These are phyloP conservation scores for Thielaviopsis cerberus DNA, from an alignment of 2,329 filamentous ascomycete species.

Conservation along the genomic window DNA sequence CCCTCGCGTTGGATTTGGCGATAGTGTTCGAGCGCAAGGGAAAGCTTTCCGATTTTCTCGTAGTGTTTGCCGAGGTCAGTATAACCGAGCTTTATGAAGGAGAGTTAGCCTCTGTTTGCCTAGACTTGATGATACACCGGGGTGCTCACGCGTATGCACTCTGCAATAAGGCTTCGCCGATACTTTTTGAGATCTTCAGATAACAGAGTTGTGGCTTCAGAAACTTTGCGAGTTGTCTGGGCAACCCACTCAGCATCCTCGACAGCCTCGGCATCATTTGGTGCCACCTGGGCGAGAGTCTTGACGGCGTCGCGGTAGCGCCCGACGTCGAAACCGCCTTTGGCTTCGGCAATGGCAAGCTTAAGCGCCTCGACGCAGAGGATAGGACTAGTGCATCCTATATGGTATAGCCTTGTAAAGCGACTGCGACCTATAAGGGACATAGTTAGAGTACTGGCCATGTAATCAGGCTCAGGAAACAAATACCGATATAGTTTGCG, in stretches of 20 bases:
- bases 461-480: not conserved
- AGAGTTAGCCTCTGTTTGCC: not conserved
- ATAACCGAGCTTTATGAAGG: slow-evolving; percentile 59
- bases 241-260: slow-evolving; percentile 62
- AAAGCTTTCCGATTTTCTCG: slow-evolving; percentile 57
- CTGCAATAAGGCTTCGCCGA: slow-evolving; percentile 92
- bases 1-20: slow-evolving; percentile 79
- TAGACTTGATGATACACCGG: not conserved
- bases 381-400: slow-evolving; percentile 59
- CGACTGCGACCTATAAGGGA: slow-evolving; percentile 49
- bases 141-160: slow-evolving; percentile 62
- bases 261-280: slow-evolving; percentile 46
- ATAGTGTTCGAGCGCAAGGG: slow-evolving; percentile 58
- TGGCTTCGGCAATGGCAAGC: slow-evolving; percentile 57
- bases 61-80: slow-evolving; percentile 78
- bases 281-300: slow-evolving; percentile 42
- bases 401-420: slow-evolving; percentile 62
- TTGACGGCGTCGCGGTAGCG: slow-evolving; percentile 53
- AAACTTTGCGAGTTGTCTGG: slow-evolving; percentile 45
- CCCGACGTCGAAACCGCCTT: slow-evolving; percentile 52
- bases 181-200: slow-evolving; percentile 78
- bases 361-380: slow-evolving; percentile 67
- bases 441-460: not conserved
- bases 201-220: slow-evolving; percentile 52
- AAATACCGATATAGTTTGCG: slow-evolving; percentile 64